Conservation (phyloP, 2,329 filamentous ascomycete genomes). For the Penicillium vulpinum region DNA sequence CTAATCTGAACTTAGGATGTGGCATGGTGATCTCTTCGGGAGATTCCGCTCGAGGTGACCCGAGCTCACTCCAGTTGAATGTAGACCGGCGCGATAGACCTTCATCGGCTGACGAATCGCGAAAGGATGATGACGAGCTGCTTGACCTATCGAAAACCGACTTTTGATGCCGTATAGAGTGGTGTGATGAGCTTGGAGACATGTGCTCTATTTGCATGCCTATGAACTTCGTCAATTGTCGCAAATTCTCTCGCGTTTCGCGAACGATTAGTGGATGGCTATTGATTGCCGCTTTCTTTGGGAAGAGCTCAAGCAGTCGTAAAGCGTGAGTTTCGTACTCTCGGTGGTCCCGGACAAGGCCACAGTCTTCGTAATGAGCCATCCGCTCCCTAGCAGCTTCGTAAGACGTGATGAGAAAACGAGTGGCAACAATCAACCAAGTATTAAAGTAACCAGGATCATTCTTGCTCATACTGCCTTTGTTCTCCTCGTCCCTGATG, state of each 20-base stretch:
- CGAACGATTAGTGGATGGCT: slow-evolving; percentile 26
- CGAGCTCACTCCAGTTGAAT: slow-evolving; percentile 33
- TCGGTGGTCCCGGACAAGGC: slow-evolving; percentile 48
- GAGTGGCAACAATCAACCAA: slow-evolving; percentile 46
- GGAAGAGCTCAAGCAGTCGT: slow-evolving; percentile 41
- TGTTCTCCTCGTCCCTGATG: slow-evolving; percentile 36
- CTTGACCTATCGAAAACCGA: slow-evolving; percentile 51
- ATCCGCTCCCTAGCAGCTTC: slow-evolving; percentile 44
- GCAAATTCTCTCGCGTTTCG: slow-evolving; percentile 38
- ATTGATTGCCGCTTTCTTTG: slow-evolving; percentile 32
- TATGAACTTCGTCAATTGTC: slow-evolving; percentile 38
- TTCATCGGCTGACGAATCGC: slow-evolving; percentile 43
- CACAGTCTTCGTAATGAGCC: slow-evolving; percentile 36
- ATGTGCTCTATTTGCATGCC: slow-evolving; percentile 43
- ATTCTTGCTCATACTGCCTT: slow-evolving; percentile 12
- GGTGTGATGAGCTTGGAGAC: slow-evolving; percentile 46
- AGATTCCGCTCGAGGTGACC: slow-evolving; percentile 34
- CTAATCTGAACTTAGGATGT: slow-evolving; percentile 29
- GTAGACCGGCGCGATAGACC: slow-evolving; percentile 36
- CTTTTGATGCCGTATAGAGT: slow-evolving; percentile 37
- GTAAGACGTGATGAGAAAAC: slow-evolving; percentile 46
- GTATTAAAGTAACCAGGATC: slow-evolving; percentile 41
- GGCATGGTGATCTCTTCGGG: slow-evolving; percentile 32
- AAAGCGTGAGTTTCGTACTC: slow-evolving; percentile 51
- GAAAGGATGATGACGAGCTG: slow-evolving; percentile 47